A percentile compares a stretch with the other conserved stretches of the same genome.
These are phyloP conservation scores for Rhododendron williamsianum DNA, from an alignment of 148 eudicot species.

Conservation along the genomic window DNA sequence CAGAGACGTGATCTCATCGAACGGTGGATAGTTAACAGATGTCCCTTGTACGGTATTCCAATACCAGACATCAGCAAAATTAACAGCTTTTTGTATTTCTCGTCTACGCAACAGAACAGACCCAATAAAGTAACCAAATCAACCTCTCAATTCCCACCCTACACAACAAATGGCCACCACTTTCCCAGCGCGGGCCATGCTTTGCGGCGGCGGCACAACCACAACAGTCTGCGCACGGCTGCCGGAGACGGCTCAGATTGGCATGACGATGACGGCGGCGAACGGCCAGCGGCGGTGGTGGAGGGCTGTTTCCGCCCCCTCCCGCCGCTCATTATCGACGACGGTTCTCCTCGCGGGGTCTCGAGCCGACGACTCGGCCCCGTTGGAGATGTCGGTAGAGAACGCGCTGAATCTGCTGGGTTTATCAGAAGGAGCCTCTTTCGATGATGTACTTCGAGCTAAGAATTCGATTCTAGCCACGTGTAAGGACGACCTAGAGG, in stretches of 20 bases:
- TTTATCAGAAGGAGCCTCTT: slow-evolving; percentile 70
- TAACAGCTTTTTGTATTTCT: neutral
- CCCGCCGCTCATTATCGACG: slow-evolving; percentile 18
- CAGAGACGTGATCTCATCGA: neutral
- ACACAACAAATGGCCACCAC: slow-evolving; percentile 46
- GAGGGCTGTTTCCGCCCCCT: slow-evolving; percentile 13
- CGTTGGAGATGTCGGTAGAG: slow-evolving; percentile 80
- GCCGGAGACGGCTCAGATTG: slow-evolving; percentile 19
- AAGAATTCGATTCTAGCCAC: slow-evolving; percentile 58
- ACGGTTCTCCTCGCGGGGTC: slow-evolving; percentile 35
- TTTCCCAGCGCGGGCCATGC: slow-evolving; percentile 49
- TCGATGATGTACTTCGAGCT: slow-evolving; percentile 79
- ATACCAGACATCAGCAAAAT: neutral
- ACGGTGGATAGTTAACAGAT: neutral
- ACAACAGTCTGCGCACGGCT: slow-evolving; percentile 17
- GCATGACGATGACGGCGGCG: slow-evolving; percentile 1
- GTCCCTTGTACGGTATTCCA: neutral
- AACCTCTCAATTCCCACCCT: neutral
- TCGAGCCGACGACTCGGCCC: slow-evolving; percentile 77
- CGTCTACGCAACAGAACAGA: neutral
- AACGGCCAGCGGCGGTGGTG: slow-evolving; percentile 8
- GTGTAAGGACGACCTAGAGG: slow-evolving; percentile 63
- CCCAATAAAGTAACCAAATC: neutral
- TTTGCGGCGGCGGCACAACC: slow-evolving; percentile 20
- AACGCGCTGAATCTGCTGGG: slow-evolving; percentile 79